Evolutionary conservation across 345 rosid genomes (phyloP), one percentile per base, ranked within the genome.

Genomic region (Sisymbrium irio): DNA sequence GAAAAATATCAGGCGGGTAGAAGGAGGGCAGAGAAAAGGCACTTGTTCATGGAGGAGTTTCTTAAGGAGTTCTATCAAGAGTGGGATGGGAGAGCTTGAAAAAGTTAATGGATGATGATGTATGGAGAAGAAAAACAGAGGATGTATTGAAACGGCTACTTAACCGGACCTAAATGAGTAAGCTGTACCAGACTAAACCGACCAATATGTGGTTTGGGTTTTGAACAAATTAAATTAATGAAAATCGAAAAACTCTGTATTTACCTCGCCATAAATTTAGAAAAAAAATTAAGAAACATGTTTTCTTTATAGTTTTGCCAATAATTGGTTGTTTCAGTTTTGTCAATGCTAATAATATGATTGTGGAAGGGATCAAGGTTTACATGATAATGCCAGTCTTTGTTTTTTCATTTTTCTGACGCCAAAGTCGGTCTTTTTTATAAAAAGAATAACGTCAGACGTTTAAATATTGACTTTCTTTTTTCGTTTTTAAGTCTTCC

Each of bases 21-120:
- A 71, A 79, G 78, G 41, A 87, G 89, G 82, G 96, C 96, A 7
- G 87, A 89, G 88, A 86, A 75, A 76, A 79, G 93, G 77, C 97
- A 90, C 69, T 76, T 82, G 63, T 87, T 93, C 80, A 89, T 89
- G 96, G 87, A 82, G 59, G 89, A 87, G 32, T 90, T 62, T 72
- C 79, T 86, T 44, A 62, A 82, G 53, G 89, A 90, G 71, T 93
- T 93, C 73, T 82, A 83, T 47, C 79, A 68, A 42, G 98, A 93
- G 71, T 93, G 97, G 97, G 85, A 86, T 70, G 92, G 92, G 30
- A 81, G 63, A 69, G 84, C 85, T 69, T 90, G 80, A 87, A 55
- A 39, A 28, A 17, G 62, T 32, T 60, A 3, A 74, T 19, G 6
- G n/a, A 9, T 37, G 14, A 22, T 53, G 47, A 73, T 73, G 33